Percentiles rank a stretch among this genome's conserved stretches.
These are phyloP conservation scores for Leonotis leonurus DNA, from an alignment of 257 asterid species.

Conservation along the genomic window DNA sequence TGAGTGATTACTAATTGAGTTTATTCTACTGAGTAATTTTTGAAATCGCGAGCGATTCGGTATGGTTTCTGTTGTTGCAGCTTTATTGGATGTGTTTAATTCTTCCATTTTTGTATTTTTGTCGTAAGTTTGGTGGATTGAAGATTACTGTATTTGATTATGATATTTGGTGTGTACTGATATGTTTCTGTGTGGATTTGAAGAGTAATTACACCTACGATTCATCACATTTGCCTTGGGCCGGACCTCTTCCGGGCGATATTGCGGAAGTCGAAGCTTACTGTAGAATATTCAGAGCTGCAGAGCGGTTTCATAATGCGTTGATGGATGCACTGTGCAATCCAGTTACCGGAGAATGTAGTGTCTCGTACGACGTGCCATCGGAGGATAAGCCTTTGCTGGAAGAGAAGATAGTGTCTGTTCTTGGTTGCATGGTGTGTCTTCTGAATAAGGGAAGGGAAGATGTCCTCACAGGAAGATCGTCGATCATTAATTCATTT, in stretches of 20 bases:
- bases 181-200: conserved; percentile 23
- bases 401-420: conserved; percentile 88
- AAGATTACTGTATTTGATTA: too few species aligned
- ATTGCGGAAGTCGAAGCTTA: conserved; percentile 97
- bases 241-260: conserved; percentile 97
- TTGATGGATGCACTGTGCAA: conserved; percentile 88
- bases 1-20: background rate
- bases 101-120: background rate
- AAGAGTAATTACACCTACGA: conserved; percentile 47
- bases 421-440: conserved; percentile 96
- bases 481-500: conserved; percentile 48
- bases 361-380: conserved; percentile 72
- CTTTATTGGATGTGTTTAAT: background rate
- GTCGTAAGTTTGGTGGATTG: too few species aligned
- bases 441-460: conserved; percentile 88
- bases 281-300: conserved; percentile 90
- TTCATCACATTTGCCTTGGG: conserved; percentile 52
- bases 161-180: conserved; percentile 17
- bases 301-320: conserved; percentile 79
- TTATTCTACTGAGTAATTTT: background rate
- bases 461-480: conserved; percentile 80
- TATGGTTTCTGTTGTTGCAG: background rate
- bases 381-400: conserved; percentile 68
- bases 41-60: conserved; percentile 1
- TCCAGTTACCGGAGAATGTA: conserved; percentile 89